Base-by-base conservation (phyloP, 2,329 filamentous ascomycete genomes). In the Magnaporthiopsis rhizophila region DNA sequence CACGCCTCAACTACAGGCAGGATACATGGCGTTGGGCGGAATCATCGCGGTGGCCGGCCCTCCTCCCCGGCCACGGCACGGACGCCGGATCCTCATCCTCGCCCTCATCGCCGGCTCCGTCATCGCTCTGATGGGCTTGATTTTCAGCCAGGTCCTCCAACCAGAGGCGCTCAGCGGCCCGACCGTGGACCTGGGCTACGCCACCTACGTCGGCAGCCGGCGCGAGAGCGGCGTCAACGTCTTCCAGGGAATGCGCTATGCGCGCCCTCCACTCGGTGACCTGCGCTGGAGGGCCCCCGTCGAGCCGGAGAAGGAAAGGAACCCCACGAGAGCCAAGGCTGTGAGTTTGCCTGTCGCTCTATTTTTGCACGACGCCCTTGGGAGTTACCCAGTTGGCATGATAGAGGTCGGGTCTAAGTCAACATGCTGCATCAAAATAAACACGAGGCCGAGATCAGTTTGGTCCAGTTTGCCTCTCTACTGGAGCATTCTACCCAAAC, bases 181-280 rank as follows among this genome's bases (percentile, higher is more conserved):
- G 1, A 50, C 34, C 21, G 62, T 66, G 30, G 57, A 68, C 64
- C 63, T 68, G 4, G 63, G 63, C 62, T 68, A 68, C 38, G 64
- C 66, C 30, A 62, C 57, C 6, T 68, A 66, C 21, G 65, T 63
- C 28, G 66, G 66, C 36, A 57, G 36, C 28, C 45, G 5, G 21
- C 64, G 62, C 45, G 36, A 62, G n/a, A 58, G 57, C 60, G 56
- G 56, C 62, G 58, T 83, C 36, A 75, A 75, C 62, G 73, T 80
- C 68, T 83, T 78, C 69, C 72, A 80, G 3, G 80, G 80, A 15
- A 73, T 81, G 71, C 80, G 82, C 58, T 86, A 80, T 69, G 83
- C 83, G 13, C 75, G 77, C 18, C 74, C 82, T n/a, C 83, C 83
- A 6, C 64, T 80, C 0, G 80, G 77, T 2, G 73, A 82, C 56